phyloP scores from a whole-genome alignment of 257 asterid species.

The Petrea volubilis region DNA sequence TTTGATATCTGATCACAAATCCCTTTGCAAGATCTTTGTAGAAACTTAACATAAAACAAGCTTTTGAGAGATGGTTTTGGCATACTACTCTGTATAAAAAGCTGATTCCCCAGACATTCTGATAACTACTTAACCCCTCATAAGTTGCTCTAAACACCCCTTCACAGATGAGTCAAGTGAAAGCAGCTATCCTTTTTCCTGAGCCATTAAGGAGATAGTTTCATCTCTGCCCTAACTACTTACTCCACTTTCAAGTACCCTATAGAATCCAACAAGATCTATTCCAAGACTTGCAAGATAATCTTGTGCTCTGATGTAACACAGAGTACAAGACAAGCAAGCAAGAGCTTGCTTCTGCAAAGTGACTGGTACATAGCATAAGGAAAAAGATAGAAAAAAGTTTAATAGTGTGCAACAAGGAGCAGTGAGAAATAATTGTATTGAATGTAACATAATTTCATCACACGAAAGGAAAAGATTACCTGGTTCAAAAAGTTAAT shows the following conservation, averaged over 20 bases:
- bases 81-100: not conserved
- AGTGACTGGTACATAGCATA: too few relatives aligned
- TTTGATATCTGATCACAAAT: not conserved
- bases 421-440: too few relatives aligned
- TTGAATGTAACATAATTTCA: conserved; percentile 23
- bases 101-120: not conserved
- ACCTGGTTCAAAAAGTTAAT: conserved; percentile 92
- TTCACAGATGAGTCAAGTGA: not conserved
- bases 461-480: conserved; percentile 20
- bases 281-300: conserved; percentile 2
- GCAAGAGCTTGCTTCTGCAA: too few relatives aligned
- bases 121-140: not conserved
- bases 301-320: not conserved
- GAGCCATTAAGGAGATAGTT: not conserved
- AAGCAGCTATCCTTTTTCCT: not conserved
- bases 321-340: conserved; percentile 16
- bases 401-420: not conserved
- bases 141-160: not conserved
- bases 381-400: too few relatives aligned
- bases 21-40: not conserved
- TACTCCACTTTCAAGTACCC: not conserved
- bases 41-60: conserved; percentile 6
- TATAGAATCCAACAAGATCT: not conserved
- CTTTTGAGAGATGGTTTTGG: not conserved
- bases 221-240: too few relatives aligned